These are phyloP conservation scores for Urochloa ruziziensis DNA, from an alignment of 176 grass and related monocot species.

Conservation along the genomic window DNA sequence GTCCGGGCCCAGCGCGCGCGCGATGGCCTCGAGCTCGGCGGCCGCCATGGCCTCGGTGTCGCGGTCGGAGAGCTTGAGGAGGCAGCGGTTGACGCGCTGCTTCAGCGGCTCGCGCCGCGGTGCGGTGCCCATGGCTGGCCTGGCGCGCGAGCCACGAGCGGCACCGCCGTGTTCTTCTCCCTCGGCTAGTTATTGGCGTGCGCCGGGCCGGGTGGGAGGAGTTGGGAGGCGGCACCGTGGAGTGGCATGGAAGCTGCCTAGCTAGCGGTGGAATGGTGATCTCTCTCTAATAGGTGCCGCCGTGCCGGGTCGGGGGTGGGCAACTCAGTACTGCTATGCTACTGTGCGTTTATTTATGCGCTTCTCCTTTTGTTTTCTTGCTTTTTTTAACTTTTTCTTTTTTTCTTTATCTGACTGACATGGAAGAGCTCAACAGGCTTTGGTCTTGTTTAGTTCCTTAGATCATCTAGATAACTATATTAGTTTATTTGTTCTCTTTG, in stretches of 20 bases:
- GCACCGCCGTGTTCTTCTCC: not conserved
- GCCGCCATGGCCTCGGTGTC: slow-evolving; percentile 97
- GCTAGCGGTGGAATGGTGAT: not conserved
- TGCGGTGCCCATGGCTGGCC: slow-evolving; percentile 47
- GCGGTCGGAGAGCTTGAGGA: slow-evolving; percentile 83
- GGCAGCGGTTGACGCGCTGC: slow-evolving; percentile 91
- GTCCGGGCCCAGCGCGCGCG: slow-evolving; percentile 56
- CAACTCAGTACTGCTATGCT: not conserved
- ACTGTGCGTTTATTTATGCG: slow-evolving; percentile 5
- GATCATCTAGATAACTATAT: no score
- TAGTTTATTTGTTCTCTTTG: no score
- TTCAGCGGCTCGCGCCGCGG: slow-evolving; percentile 48
- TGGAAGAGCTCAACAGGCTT: not conserved
- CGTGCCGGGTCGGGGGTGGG: slow-evolving; percentile 3
- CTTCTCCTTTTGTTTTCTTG: not conserved
- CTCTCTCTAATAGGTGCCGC: slow-evolving; percentile 17
- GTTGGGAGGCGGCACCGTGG: not conserved
- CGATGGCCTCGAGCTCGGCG: slow-evolving; percentile 85
- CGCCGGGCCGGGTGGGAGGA: slow-evolving; percentile 13
- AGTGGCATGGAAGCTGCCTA: slow-evolving; percentile 39
- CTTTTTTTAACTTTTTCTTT: not conserved
- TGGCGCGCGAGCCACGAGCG: not conserved
- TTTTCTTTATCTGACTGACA: slow-evolving; percentile 1
- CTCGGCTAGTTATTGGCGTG: slow-evolving; percentile 22
- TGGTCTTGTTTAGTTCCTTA: no score